phyloP scores from a whole-genome alignment of 2,329 filamentous ascomycete genomes.

The Blastomyces gilchristii region DNA sequence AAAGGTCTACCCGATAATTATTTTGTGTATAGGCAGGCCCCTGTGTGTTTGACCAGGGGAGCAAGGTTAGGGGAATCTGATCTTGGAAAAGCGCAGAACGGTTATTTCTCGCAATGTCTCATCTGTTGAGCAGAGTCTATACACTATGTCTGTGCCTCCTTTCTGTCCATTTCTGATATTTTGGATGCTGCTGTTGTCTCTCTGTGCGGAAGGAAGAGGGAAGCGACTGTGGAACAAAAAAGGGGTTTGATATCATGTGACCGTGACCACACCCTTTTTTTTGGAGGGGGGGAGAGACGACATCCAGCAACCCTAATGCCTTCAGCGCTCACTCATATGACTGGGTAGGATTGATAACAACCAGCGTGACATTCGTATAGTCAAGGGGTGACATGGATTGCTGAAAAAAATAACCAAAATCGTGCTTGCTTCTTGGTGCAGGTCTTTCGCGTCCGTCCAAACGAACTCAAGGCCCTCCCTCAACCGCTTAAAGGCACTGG shows the following conservation, averaged over 20 bases:
- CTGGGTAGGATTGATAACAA: not conserved
- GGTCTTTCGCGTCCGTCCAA: not conserved
- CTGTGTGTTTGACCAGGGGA: not conserved
- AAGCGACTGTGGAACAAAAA: not conserved
- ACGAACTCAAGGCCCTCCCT: too few relatives aligned
- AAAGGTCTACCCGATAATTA: not conserved
- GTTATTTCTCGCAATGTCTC: not conserved
- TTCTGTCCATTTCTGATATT: not conserved
- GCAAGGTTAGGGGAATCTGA: not conserved
- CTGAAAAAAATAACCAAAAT: not conserved
- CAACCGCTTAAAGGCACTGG: too few relatives aligned
- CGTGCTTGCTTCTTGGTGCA: not conserved
- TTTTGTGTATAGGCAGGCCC: not conserved
- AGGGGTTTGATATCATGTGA: not conserved
- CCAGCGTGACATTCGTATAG: not conserved
- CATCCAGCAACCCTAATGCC: not conserved
- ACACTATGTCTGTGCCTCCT: not conserved
- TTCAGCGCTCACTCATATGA: not conserved
- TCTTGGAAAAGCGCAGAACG: not conserved
- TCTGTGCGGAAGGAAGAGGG: not conserved
- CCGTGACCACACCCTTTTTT: not conserved
- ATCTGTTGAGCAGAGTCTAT: not conserved
- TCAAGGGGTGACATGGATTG: not conserved
- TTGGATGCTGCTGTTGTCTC: not conserved
- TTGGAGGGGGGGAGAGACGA: too few relatives aligned